Conservation (phyloP, 345 rosid species). For the Capsella bursapastoris region DNA sequence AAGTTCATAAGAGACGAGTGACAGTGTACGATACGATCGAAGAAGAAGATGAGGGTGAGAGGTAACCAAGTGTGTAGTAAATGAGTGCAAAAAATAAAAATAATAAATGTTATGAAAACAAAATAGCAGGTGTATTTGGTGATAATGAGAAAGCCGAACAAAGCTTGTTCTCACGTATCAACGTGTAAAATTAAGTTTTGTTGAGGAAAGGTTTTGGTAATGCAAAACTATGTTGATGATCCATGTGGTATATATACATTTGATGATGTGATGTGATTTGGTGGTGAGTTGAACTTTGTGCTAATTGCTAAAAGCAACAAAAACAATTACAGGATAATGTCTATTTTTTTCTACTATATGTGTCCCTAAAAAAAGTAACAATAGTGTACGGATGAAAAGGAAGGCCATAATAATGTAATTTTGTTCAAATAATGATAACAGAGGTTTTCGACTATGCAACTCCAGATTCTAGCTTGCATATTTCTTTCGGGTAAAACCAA, state of each 20-base stretch:
- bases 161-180: background rate
- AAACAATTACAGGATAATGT: conserved; percentile 14
- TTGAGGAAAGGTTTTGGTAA: background rate
- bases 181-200: conserved; percentile 1
- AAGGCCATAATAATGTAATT: background rate
- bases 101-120: background rate
- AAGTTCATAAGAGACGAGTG: conserved; percentile 20
- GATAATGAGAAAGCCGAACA: conserved; percentile 13
- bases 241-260: background rate
- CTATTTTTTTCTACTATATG: background rate
- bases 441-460: background rate
- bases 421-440: conserved; percentile 9
- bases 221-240: background rate
- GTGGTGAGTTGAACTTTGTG: conserved; percentile 27
- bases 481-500: background rate
- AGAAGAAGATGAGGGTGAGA: conserved; percentile 29
- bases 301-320: conserved; percentile 36
- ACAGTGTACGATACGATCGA: conserved; percentile 25
- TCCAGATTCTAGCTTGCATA: background rate
- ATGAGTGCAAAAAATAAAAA: conserved; percentile 29
- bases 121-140: conserved; percentile 21
- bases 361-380: conserved; percentile 17
- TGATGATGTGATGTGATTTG: conserved; percentile 26
- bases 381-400: conserved; percentile 38
- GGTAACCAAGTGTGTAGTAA: background rate